Conservation (phyloP, 306 rosid genomes). For the Coriaria nepalensis region DNA sequence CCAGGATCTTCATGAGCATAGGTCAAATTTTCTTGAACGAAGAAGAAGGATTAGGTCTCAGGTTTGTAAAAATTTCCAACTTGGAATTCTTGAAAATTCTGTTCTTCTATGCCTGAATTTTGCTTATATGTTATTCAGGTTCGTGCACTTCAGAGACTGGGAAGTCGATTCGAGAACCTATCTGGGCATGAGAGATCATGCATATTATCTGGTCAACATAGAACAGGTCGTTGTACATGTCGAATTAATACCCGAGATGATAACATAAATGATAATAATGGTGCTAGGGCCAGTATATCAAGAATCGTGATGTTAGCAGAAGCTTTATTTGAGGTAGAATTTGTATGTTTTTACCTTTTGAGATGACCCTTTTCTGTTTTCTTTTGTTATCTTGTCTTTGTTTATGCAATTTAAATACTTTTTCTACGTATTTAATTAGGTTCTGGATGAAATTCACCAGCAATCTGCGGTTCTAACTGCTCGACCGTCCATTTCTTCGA, state of each 20-base stretch:
- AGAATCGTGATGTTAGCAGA: constrained; percentile 97
- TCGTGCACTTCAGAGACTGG: constrained; percentile 96
- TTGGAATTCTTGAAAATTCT: too few species aligned
- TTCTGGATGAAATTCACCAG: constrained; percentile 99
- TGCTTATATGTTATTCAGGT: constrained; percentile 37
- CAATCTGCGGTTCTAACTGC: constrained; percentile 93
- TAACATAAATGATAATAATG: constrained; percentile 47
- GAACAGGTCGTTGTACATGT: constrained; percentile 87
- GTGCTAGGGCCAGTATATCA: constrained; percentile 97
- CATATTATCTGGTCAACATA: constrained; percentile 79
- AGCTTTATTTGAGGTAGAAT: constrained; percentile 90
- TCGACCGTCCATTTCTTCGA: constrained; percentile 85
- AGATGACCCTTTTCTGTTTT: constrained; percentile 13
- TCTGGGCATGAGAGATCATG: constrained; percentile 96
- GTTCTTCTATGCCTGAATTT: neutral
- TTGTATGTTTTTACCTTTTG: constrained; percentile 11
- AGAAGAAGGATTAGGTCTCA: constrained; percentile 94
- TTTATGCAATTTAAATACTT: constrained; percentile 43
- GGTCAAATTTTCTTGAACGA: constrained; percentile 90
- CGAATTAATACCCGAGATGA: constrained; percentile 37
- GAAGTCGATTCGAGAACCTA: constrained; percentile 84
- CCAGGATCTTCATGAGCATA: constrained; percentile 76
- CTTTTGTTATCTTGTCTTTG: constrained; percentile 19
- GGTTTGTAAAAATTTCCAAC: constrained; percentile 41
- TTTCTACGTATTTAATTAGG: constrained; percentile 68